Conservation (phyloP, 768 basidiomycete species). For the Podaxis mareebaensis region DNA sequence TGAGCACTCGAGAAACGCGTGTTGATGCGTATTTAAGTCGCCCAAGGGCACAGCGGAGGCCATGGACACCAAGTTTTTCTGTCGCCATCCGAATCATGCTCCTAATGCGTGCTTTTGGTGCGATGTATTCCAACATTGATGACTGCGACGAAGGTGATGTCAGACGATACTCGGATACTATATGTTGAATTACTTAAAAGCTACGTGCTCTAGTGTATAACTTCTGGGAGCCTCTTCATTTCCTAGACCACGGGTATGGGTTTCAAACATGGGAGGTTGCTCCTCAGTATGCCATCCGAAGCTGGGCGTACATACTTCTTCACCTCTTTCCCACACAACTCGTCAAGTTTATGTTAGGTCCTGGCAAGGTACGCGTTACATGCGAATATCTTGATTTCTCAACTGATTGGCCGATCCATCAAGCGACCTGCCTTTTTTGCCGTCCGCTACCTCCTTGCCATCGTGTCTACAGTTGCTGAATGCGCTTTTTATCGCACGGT, state of each 20-base stretch:
- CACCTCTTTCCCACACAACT: slow-evolving; percentile 72
- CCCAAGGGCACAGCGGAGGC: slow-evolving; percentile 63
- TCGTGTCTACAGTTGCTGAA: slow-evolving; percentile 76
- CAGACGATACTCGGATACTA: background rate
- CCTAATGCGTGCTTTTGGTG: slow-evolving; percentile 75
- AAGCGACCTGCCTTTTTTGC: slow-evolving; percentile 90
- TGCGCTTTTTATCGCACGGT: slow-evolving; percentile 81
- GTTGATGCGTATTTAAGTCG: slow-evolving; percentile 12
- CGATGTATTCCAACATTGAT: slow-evolving; percentile 94
- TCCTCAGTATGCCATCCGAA: slow-evolving; percentile 87
- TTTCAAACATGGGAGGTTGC: slow-evolving; percentile 99
- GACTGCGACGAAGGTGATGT: slow-evolving; percentile 94
- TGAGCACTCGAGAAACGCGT: slow-evolving; percentile 22
- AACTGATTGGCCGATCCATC: slow-evolving; percentile 9
- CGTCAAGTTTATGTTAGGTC: slow-evolving; percentile 49
- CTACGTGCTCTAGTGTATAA: slow-evolving; percentile 74
- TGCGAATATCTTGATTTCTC: background rate
- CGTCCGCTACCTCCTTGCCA: slow-evolving; percentile 76
- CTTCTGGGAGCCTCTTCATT: slow-evolving; percentile 98
- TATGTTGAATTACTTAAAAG: background rate
- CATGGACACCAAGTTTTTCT: slow-evolving; percentile 86
- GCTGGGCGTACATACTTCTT: slow-evolving; percentile 90
- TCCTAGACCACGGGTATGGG: slow-evolving; percentile 79
- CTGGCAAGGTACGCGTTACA: slow-evolving; percentile 56
- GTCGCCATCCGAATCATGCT: slow-evolving; percentile 83